Percentiles rank a stretch among this genome's conserved stretches.
Evolutionary conservation across 768 basidiomycete genomes (phyloP).

Genomic region (Coprinopsis sp.): DNA sequence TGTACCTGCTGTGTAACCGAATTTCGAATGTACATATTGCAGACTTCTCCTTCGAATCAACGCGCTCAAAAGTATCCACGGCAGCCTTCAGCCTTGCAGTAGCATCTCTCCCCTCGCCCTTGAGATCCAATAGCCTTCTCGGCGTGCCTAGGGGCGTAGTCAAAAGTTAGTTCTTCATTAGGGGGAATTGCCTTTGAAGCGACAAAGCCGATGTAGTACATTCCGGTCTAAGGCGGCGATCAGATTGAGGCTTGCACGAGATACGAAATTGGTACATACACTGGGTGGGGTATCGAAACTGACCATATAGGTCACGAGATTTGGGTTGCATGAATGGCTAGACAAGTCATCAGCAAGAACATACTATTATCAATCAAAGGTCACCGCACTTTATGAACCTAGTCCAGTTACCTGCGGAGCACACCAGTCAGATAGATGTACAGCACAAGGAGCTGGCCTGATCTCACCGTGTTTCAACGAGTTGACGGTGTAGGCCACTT

Average conservation of each 20-base stretch:
- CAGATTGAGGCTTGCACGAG: neutral
- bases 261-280: neutral
- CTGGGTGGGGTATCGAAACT: neutral
- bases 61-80: too few species aligned
- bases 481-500: neutral
- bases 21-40: too few species aligned
- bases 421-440: neutral
- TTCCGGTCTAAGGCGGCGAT: neutral
- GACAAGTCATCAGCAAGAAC: neutral
- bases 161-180: neutral
- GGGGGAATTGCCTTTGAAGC: neutral
- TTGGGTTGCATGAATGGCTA: neutral
- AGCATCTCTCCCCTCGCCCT: too few species aligned
- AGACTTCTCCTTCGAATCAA: too few species aligned
- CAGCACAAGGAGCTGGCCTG: neutral
- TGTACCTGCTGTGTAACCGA: too few species aligned
- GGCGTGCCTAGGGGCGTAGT: neutral
- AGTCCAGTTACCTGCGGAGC: neutral
- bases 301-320: neutral
- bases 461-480: neutral
- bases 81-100: too few species aligned
- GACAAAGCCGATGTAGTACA: neutral
- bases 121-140: too few species aligned
- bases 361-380: neutral
- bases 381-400: slow-evolving; percentile 1